These are phyloP conservation scores for Zangia roseola DNA, from an alignment of 768 basidiomycete species.

Conservation along the genomic window DNA sequence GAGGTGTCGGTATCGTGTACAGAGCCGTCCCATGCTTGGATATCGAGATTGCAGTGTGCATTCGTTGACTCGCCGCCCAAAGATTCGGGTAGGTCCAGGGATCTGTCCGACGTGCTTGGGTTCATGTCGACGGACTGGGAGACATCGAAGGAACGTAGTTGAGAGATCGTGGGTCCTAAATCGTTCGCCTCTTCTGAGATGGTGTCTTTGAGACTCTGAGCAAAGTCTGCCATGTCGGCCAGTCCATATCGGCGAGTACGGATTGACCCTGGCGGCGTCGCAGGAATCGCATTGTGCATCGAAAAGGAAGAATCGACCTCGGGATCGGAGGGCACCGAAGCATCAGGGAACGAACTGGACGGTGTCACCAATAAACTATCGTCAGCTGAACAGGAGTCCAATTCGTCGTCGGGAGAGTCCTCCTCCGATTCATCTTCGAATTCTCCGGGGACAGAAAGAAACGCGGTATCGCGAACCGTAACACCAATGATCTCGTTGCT, in stretches of 20 bases:
- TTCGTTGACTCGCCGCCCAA: neutral
- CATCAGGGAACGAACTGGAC: neutral
- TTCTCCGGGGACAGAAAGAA: constrained; percentile 11
- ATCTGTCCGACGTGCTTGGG: neutral
- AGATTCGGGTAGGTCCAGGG: neutral
- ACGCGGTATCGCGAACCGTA: constrained; percentile 3
- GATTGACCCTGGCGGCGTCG: neutral
- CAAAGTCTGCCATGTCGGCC: constrained; percentile 2
- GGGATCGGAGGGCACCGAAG: neutral
- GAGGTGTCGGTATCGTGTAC: neutral
- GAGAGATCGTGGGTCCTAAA: neutral
- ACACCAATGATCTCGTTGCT: constrained; percentile 15
- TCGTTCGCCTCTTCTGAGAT: neutral
- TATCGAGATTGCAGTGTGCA: neutral
- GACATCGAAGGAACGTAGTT: neutral
- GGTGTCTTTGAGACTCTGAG: neutral
- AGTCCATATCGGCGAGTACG: constrained; percentile 12
- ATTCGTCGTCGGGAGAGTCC: neutral
- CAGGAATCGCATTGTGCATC: neutral
- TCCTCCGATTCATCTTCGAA: neutral
- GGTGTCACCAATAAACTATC: neutral
- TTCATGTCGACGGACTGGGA: neutral
- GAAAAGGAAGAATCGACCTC: neutral
- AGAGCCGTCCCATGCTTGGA: neutral
- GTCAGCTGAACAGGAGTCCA: neutral